A percentile compares a stretch with the other conserved stretches of the same genome.
These are phyloP conservation scores for Fusarium mangiferae DNA, from an alignment of 2,329 filamentous ascomycete species.

Conservation along the genomic window DNA sequence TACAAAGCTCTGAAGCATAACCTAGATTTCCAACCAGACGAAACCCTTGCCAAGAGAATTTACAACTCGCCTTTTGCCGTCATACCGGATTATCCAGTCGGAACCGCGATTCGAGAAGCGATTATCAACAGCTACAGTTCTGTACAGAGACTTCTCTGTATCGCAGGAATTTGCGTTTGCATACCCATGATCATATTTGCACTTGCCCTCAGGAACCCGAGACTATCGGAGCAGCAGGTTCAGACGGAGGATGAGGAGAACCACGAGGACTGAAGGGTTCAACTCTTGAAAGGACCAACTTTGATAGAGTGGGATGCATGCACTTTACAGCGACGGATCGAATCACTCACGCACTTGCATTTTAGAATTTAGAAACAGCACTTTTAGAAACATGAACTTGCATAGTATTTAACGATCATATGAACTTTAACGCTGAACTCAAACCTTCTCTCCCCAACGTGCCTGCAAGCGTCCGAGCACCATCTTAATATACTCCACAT, in stretches of 20 bases:
- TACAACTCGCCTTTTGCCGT: constrained; percentile 52
- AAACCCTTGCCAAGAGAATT: constrained; percentile 49
- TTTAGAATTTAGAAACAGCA: constrained; percentile 1
- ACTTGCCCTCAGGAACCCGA: constrained; percentile 55
- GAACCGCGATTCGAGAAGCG: constrained; percentile 55
- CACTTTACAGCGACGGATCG: neutral
- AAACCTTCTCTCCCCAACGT: neutral
- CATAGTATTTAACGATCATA: neutral
- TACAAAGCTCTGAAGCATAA: constrained; percentile 47
- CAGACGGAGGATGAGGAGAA: constrained; percentile 36
- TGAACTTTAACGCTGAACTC: neutral
- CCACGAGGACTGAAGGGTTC: neutral
- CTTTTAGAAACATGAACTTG: neutral
- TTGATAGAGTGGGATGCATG: neutral
- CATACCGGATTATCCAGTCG: constrained; percentile 51
- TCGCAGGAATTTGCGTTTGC: constrained; percentile 58
- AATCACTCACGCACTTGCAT: neutral
- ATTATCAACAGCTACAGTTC: constrained; percentile 58
- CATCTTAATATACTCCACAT: constrained; percentile 29
- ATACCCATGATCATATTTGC: constrained; percentile 60
- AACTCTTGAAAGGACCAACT: neutral
- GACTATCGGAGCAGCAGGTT: constrained; percentile 51
- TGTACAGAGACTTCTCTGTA: constrained; percentile 57
- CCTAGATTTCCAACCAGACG: constrained; percentile 49
- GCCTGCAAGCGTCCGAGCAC: constrained; percentile 12